These are phyloP conservation scores for Fusarium sp. DNA, from an alignment of 2,329 filamentous ascomycete genomes.

Conservation along the genomic window DNA sequence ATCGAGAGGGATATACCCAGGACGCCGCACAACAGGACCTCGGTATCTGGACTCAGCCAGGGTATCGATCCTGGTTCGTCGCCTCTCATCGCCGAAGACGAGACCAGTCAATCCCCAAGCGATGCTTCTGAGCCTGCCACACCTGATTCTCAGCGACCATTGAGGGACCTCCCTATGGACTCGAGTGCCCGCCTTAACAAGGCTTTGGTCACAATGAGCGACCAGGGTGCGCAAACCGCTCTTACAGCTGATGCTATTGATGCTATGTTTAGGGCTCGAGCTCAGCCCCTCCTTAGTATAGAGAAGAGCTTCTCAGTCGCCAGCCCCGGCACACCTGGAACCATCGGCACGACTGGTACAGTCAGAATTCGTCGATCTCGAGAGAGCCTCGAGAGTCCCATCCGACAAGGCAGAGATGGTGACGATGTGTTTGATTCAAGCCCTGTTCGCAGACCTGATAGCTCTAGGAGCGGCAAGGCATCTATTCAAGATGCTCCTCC, in stretches of 20 bases:
- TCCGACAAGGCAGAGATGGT: constrained; percentile 52
- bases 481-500: constrained; percentile 68
- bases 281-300: constrained; percentile 41
- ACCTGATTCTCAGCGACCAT: constrained; percentile 66
- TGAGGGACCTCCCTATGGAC: constrained; percentile 73
- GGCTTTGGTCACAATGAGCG: constrained; percentile 60
- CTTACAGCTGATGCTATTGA: constrained; percentile 87
- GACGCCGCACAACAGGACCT: constrained; percentile 52
- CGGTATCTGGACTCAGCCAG: constrained; percentile 53
- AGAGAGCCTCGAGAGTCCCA: constrained; percentile 61
- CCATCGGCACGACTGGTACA: constrained; percentile 53
- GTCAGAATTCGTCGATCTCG: constrained; percentile 60
- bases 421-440: constrained; percentile 56
- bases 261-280: constrained; percentile 68
- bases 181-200: constrained; percentile 57
- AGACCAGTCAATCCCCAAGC: constrained; percentile 65
- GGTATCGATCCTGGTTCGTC: constrained; percentile 55
- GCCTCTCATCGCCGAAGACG: constrained; percentile 71
- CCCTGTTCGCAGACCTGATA: constrained; percentile 70
- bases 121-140: constrained; percentile 56
- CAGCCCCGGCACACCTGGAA: constrained; percentile 50
- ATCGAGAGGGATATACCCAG: constrained; percentile 49
- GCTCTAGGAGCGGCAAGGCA: constrained; percentile 72
- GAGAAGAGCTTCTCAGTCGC: constrained; percentile 53
- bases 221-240: constrained; percentile 83